Evolutionary conservation across 225 moss, liverwort and hornwort species (phyloP).

Genomic region (Polytrichum formosum): DNA sequence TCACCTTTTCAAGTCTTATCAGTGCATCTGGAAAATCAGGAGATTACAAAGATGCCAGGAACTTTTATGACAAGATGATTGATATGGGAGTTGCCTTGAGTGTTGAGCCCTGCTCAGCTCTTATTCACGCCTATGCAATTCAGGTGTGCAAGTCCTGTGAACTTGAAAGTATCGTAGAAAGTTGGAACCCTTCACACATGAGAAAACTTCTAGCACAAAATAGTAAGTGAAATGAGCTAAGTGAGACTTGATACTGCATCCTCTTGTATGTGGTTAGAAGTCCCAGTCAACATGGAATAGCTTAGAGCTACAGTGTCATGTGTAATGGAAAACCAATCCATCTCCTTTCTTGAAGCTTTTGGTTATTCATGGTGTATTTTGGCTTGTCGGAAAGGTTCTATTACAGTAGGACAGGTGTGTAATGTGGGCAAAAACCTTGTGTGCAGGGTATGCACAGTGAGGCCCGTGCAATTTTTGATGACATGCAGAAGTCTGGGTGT

Average conservation of each 20-base stretch:
- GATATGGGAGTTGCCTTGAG: slow-evolving; percentile 42
- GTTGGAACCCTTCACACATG: too few relatives aligned
- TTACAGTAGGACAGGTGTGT: background rate
- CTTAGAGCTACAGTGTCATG: too few relatives aligned
- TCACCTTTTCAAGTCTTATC: slow-evolving; percentile 76
- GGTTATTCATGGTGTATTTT: background rate
- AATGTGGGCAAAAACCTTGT: background rate
- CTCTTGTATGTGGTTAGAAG: too few relatives aligned
- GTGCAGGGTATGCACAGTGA: slow-evolving; percentile 67
- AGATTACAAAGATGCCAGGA: slow-evolving; percentile 44
- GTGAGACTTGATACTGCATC: too few relatives aligned
- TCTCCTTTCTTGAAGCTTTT: background rate
- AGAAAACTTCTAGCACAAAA: too few relatives aligned
- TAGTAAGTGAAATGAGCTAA: too few relatives aligned
- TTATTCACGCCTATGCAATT: slow-evolving; percentile 71
- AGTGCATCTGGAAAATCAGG: slow-evolving; percentile 58
- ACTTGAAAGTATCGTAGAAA: too few relatives aligned
- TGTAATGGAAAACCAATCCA: too few relatives aligned
- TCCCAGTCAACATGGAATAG: too few relatives aligned
- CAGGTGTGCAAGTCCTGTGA: slow-evolving; percentile 40
- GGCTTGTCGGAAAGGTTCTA: background rate
- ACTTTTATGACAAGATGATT: slow-evolving; percentile 66
- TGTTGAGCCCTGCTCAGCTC: slow-evolving; percentile 79
- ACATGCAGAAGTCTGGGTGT: slow-evolving; percentile 69
- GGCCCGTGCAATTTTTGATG: slow-evolving; percentile 57